Conservation (phyloP, 352 stramenopile species). For the Phytophthora pseudosyringae region DNA sequence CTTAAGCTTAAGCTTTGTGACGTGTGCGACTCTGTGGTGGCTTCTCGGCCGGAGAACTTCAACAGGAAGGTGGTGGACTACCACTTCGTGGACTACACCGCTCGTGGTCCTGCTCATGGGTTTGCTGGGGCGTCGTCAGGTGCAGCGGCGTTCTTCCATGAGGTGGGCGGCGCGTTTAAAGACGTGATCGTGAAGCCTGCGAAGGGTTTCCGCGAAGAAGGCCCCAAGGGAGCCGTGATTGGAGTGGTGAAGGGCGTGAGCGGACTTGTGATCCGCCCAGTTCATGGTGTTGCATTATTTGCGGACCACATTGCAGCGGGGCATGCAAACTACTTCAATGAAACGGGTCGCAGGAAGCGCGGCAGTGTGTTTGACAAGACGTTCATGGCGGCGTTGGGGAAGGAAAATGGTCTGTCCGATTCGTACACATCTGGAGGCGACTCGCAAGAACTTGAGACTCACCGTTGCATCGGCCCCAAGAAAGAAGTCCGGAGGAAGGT, state of each 20-base stretch:
- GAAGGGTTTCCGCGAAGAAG: constrained; percentile 54
- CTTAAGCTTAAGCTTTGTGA: constrained; percentile 60
- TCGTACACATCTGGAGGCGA: constrained; percentile 27
- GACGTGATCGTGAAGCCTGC: constrained; percentile 55
- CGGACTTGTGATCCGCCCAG: constrained; percentile 47
- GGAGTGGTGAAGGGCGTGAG: constrained; percentile 51
- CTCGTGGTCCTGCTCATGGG: constrained; percentile 46
- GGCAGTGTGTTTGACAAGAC: constrained; percentile 51
- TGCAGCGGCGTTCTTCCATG: constrained; percentile 55
- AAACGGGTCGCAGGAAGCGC: constrained; percentile 33
- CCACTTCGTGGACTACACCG: constrained; percentile 59
- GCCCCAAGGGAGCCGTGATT: constrained; percentile 54
- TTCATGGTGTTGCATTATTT: constrained; percentile 56
- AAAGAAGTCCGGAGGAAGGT: constrained; percentile 34
- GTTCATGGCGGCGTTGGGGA: constrained; percentile 41
- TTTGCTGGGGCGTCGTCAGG: constrained; percentile 48
- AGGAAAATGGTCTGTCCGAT: constrained; percentile 32
- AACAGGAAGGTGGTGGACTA: constrained; percentile 58
- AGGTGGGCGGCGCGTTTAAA: constrained; percentile 55
- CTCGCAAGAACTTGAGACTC: constrained; percentile 34
- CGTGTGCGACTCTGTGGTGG: constrained; percentile 59
- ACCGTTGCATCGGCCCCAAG: constrained; percentile 27
- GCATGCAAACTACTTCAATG: constrained; percentile 41
- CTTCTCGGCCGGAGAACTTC: constrained; percentile 45
- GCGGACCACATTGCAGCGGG: constrained; percentile 57